phyloP scores from a whole-genome alignment of 2,329 filamentous ascomycete species.

The Aspergillus tanneri region DNA sequence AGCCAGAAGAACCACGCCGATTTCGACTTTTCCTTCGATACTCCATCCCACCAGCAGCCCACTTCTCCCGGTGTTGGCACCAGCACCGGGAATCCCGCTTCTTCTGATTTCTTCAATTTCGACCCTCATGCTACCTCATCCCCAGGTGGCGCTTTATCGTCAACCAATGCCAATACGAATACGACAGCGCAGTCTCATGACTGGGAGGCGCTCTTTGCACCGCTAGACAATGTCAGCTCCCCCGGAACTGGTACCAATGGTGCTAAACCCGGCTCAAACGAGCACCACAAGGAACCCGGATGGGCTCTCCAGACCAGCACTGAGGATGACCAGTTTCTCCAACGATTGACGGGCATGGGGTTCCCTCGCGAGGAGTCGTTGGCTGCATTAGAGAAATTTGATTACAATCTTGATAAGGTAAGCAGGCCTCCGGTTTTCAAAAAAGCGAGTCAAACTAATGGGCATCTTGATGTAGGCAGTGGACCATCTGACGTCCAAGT shows the following conservation, averaged over 20 bases:
- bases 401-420: slow-evolving; percentile 95
- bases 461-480: slow-evolving; percentile 31
- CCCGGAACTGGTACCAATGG: slow-evolving; percentile 21
- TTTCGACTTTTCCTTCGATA: slow-evolving; percentile 50
- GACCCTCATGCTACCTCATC: slow-evolving; percentile 31
- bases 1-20: slow-evolving; percentile 37
- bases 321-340: slow-evolving; percentile 88
- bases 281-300: slow-evolving; percentile 48
- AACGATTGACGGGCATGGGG: slow-evolving; percentile 86
- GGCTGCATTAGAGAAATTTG: slow-evolving; percentile 83
- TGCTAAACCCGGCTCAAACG: slow-evolving; percentile 13
- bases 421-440: slow-evolving; percentile 34
- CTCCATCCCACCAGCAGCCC: slow-evolving; percentile 35
- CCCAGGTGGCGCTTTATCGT: slow-evolving; percentile 43
- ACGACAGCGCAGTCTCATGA: slow-evolving; percentile 61
- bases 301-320: slow-evolving; percentile 71
- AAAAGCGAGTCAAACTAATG: slow-evolving; percentile 7
- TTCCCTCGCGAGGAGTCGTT: slow-evolving; percentile 74
- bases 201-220: slow-evolving; percentile 93
- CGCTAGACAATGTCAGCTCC: slow-evolving; percentile 58
- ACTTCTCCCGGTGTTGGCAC: slow-evolving; percentile 19
- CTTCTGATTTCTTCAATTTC: slow-evolving; percentile 43
- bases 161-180: slow-evolving; percentile 40
- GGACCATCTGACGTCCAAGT: slow-evolving; percentile 44
- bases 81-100: slow-evolving; percentile 21